Percentiles rank a stretch among this genome's conserved stretches.
Evolutionary conservation across 208 protist genomes (phyloP).

Genomic region (Trypanosoma boissoni): DNA sequence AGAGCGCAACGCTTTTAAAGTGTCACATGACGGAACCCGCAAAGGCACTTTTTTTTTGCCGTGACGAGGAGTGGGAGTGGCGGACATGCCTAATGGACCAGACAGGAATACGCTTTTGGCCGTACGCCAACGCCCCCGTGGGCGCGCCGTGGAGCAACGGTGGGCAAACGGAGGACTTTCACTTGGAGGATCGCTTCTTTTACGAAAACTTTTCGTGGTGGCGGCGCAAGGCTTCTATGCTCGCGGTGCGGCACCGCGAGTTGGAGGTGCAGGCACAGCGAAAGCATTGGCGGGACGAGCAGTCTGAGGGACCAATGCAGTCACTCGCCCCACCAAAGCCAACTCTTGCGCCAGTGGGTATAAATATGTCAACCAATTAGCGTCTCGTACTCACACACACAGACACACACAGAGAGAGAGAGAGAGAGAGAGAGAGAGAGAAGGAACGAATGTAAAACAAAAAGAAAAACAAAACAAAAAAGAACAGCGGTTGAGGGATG

Average conservation of each 20-base stretch:
- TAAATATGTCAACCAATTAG: slow-evolving; percentile 30
- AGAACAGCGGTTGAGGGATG: neutral
- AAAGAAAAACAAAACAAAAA: neutral
- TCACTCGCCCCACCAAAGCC: slow-evolving; percentile 54
- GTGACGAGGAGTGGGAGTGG: slow-evolving; percentile 92
- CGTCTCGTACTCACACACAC: neutral
- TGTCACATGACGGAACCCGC: slow-evolving; percentile 92
- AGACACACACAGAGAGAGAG: neutral
- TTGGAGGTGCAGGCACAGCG: slow-evolving; percentile 73
- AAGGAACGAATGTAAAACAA: neutral
- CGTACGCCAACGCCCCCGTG: slow-evolving; percentile 86
- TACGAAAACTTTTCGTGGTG: slow-evolving; percentile 88
- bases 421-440: neutral
- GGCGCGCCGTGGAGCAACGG: slow-evolving; percentile 85
- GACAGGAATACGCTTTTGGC: slow-evolving; percentile 88
- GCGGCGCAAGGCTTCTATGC: slow-evolving; percentile 71
- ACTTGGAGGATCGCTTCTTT: slow-evolving; percentile 89
- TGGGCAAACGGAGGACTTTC: slow-evolving; percentile 90
- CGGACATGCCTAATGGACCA: slow-evolving; percentile 91
- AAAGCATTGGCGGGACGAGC: slow-evolving; percentile 68
- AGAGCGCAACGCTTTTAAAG: slow-evolving; percentile 88
- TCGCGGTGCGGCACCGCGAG: slow-evolving; percentile 78
- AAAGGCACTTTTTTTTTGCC: slow-evolving; percentile 87
- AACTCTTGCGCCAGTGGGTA: slow-evolving; percentile 72
- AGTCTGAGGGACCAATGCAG: slow-evolving; percentile 18